Percentiles rank a stretch among this genome's conserved stretches.
Conservation (phyloP, 768 basidiomycete genomes). For the Suillus weaverae region DNA sequence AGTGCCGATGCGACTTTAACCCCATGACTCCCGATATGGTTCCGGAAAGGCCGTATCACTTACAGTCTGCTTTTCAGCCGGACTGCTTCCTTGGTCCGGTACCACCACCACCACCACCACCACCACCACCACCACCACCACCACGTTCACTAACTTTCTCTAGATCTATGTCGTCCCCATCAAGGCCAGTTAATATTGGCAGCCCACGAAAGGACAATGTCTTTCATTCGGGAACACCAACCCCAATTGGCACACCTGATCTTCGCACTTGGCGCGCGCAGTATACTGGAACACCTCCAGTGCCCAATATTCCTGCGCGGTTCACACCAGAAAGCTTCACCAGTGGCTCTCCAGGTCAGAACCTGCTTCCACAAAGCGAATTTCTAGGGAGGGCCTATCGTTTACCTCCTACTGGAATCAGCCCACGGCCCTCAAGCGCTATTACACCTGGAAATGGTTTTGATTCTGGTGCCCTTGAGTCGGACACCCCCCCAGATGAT, state of each 20-base stretch:
- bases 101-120: background rate
- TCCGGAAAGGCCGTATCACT: background rate
- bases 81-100: background rate
- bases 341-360: slow-evolving; percentile 13
- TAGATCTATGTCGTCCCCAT: slow-evolving; percentile 50
- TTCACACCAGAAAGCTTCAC: slow-evolving; percentile 47
- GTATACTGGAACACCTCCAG: slow-evolving; percentile 57
- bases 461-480: slow-evolving; percentile 33
- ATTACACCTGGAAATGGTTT: slow-evolving; percentile 30
- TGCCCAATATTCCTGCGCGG: slow-evolving; percentile 53
- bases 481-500: slow-evolving; percentile 72
- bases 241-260: slow-evolving; percentile 61
- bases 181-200: slow-evolving; percentile 54
- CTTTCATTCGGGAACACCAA: slow-evolving; percentile 22
- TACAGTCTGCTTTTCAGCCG: background rate
- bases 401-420: slow-evolving; percentile 38
- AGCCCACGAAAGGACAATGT: slow-evolving; percentile 24
- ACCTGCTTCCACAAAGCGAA: slow-evolving; percentile 13
- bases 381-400: slow-evolving; percentile 17
- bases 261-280: slow-evolving; percentile 64
- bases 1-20: background rate
- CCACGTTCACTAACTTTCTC: background rate
- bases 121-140: background rate
- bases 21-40: background rate
- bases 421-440: slow-evolving; percentile 33